Evolutionary conservation across 202 grass and related monocot species (phyloP).

Genomic region (Setaria italica): DNA sequence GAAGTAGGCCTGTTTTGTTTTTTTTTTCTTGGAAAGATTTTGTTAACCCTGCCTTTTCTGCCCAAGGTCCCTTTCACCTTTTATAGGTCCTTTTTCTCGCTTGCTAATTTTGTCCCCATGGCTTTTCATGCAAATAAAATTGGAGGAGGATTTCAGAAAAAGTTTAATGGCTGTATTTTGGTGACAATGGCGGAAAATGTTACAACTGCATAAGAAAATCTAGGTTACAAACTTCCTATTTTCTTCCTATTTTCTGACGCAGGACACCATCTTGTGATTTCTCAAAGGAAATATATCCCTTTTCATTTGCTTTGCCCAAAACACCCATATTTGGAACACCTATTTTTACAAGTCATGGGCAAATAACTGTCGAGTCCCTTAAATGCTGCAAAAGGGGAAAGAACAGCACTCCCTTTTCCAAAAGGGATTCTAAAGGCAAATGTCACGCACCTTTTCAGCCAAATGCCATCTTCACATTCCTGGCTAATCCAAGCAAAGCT

Average conservation of each 20-base stretch:
- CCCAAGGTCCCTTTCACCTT: constrained; percentile 17
- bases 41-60: constrained; percentile 8
- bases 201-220: background rate
- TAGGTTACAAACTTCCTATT: background rate
- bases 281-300: background rate
- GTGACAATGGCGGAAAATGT: background rate
- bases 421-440: constrained; percentile 46
- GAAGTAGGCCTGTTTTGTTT: background rate
- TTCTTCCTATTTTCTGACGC: no score
- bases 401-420: constrained; percentile 21
- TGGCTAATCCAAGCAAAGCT: constrained; percentile 52
- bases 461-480: constrained; percentile 47
- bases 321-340: background rate
- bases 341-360: constrained; percentile 3
- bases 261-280: constrained; percentile 5
- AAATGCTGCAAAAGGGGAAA: constrained; percentile 9
- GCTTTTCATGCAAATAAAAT: background rate
- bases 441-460: constrained; percentile 11
- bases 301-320: background rate
- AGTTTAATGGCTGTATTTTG: background rate
- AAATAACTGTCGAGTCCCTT: background rate
- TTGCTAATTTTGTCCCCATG: background rate
- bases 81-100: background rate
- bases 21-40: constrained; percentile 28
- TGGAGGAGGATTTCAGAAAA: background rate